Percentiles rank a stretch among this genome's conserved stretches.
Conservation (phyloP, 805 yeast genomes). For the Cyberlindnera euphorbiae region DNA sequence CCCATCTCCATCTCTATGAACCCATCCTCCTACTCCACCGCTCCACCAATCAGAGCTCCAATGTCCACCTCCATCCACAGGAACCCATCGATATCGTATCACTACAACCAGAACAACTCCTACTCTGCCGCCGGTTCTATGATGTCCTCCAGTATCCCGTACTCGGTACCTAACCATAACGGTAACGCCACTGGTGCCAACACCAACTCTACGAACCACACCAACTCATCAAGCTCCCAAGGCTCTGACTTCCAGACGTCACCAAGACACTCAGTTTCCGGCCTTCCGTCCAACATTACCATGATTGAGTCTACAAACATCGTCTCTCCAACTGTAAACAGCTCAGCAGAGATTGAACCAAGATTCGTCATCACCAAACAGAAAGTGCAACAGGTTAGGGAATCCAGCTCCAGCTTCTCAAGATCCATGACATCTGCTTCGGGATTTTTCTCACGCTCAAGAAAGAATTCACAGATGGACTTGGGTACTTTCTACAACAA, state of each 20-base stretch:
- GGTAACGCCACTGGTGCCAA: constrained; percentile 9
- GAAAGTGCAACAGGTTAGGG: constrained; percentile 39
- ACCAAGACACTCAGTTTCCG: constrained; percentile 29
- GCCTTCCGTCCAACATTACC: constrained; percentile 35
- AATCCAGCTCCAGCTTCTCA: constrained; percentile 21
- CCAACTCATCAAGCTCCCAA: constrained; percentile 15
- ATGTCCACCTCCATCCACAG: constrained; percentile 26
- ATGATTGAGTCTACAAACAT: constrained; percentile 55
- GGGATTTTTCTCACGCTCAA: constrained; percentile 42
- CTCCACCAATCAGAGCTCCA: constrained; percentile 29
- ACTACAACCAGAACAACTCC: constrained; percentile 15
- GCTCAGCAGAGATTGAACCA: constrained; percentile 71
- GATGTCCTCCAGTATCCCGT: constrained; percentile 23
- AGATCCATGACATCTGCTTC: constrained; percentile 26
- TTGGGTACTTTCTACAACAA: constrained; percentile 25
- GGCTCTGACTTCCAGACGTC: constrained; percentile 28
- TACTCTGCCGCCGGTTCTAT: constrained; percentile 13
- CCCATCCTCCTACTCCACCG: constrained; percentile 16
- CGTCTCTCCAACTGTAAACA: constrained; percentile 61
- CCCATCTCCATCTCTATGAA: constrained; percentile 24
- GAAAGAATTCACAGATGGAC: constrained; percentile 33
- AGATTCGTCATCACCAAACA: constrained; percentile 81
- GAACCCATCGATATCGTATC: constrained; percentile 19
- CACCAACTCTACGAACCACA: constrained; percentile 43
- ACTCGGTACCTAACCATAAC: constrained; percentile 21